Conservation (phyloP, 495 filamentous ascomycete genomes). For the Penicillium turbatum region DNA sequence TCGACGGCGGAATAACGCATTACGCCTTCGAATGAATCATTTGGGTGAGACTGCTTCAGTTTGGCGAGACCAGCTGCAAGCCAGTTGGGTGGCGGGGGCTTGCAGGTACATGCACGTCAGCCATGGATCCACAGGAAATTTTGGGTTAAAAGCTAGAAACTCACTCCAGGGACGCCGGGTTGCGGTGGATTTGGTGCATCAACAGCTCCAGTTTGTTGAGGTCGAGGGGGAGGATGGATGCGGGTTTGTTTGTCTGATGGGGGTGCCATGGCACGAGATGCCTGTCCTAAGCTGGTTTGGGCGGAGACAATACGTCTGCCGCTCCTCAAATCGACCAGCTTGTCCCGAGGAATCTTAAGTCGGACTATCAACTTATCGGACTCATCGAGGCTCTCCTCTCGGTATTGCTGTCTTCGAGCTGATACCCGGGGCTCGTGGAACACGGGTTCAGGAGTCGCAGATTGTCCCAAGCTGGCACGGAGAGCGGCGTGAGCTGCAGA, state of each 20-base stretch:
- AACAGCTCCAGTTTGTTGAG: constrained; percentile 58
- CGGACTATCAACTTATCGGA: constrained; percentile 62
- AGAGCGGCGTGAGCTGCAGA: constrained; percentile 72
- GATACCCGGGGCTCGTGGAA: constrained; percentile 67
- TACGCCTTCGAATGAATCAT: constrained; percentile 75
- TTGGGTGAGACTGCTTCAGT: constrained; percentile 61
- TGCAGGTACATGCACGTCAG: constrained; percentile 26
- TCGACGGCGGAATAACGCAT: constrained; percentile 85
- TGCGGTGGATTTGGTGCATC: constrained; percentile 57
- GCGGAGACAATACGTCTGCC: constrained; percentile 22
- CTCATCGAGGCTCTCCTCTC: constrained; percentile 71
- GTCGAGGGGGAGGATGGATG: constrained; percentile 26
- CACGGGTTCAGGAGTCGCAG: constrained; percentile 78
- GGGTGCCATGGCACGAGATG: constrained; percentile 57
- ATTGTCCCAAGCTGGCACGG: constrained; percentile 73
- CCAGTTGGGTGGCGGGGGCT: constrained; percentile 81
- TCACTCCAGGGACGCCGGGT: constrained; percentile 56
- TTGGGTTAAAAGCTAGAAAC: constrained; percentile 27
- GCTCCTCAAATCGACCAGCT: constrained; percentile 21
- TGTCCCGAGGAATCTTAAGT: constrained; percentile 62
- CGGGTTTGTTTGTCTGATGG: constrained; percentile 45
- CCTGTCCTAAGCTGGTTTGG: constrained; percentile 26
- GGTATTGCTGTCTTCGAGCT: constrained; percentile 55
- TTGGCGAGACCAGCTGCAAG: constrained; percentile 60
- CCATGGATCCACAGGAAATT: constrained; percentile 9